Percentiles rank a stretch among this genome's conserved stretches.
Conservation (phyloP, 768 basidiomycete genomes). For the Kwoniella pini region DNA sequence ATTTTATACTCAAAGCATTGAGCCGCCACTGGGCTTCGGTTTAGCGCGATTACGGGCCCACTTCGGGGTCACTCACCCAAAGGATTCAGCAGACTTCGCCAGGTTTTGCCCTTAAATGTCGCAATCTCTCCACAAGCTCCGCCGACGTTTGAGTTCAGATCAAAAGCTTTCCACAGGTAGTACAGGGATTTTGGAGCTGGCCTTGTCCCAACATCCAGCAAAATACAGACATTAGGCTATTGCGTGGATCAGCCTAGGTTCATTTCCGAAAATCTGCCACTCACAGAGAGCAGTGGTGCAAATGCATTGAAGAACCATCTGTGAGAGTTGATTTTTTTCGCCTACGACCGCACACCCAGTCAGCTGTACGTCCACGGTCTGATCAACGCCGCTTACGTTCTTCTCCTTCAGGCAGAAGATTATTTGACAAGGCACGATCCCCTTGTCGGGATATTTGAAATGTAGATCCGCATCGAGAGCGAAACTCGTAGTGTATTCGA, state of each 20-base stretch:
- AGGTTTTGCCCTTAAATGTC: constrained; percentile 85
- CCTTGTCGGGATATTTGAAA: constrained; percentile 61
- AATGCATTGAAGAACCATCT: constrained; percentile 98
- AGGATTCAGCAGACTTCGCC: constrained; percentile 78
- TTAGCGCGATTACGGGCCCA: background rate
- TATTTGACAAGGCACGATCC: constrained; percentile 90
- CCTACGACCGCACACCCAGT: constrained; percentile 43
- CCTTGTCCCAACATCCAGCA: constrained; percentile 90
- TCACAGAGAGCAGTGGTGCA: constrained; percentile 74
- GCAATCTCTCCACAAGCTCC: constrained; percentile 97
- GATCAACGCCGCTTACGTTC: constrained; percentile 57
- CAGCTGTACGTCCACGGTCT: background rate
- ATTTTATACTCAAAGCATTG: constrained; percentile 94
- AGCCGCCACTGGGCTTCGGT: constrained; percentile 63
- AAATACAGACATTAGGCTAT: constrained; percentile 86
- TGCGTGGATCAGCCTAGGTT: background rate
- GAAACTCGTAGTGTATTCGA: constrained; percentile 63
- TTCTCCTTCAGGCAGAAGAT: constrained; percentile 70
- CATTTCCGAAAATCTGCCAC: too few relatives aligned
- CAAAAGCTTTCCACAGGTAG: constrained; percentile 89
- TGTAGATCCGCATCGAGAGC: constrained; percentile 52
- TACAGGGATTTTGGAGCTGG: constrained; percentile 87
- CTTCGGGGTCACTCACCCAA: constrained; percentile 56
- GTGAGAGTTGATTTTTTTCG: constrained; percentile 96
- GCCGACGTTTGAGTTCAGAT: constrained; percentile 69